Conservation (phyloP, 1,284 basidiomycete species). For the Tylopilus orsonianus region DNA sequence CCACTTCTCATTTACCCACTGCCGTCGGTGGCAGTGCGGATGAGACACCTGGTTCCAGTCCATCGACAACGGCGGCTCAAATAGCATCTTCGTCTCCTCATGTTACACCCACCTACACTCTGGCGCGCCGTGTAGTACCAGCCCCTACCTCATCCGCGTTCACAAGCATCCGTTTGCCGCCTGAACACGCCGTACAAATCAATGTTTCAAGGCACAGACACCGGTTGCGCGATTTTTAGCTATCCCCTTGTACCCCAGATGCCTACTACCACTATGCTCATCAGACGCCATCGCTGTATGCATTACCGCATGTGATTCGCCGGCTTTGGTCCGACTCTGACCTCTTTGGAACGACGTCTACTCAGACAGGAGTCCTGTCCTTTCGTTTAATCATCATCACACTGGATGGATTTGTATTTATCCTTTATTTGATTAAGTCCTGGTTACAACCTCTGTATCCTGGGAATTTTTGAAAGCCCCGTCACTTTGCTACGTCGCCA, state of each 20-base stretch:
- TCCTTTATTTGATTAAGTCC: slow-evolving; percentile 19
- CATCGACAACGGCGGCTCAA: slow-evolving; percentile 9
- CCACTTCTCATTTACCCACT: slow-evolving; percentile 49
- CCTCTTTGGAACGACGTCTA: slow-evolving; percentile 23
- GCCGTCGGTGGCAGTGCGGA: slow-evolving; percentile 68
- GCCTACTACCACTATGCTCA: slow-evolving; percentile 2
- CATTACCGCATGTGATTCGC: slow-evolving; percentile 5
- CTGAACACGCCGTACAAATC: slow-evolving; percentile 4
- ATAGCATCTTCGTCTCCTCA: slow-evolving; percentile 24
- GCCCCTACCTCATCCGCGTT: slow-evolving; percentile 16
- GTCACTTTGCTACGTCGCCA: slow-evolving; percentile 3
- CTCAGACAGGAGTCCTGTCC: slow-evolving; percentile 38
- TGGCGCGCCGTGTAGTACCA: slow-evolving; percentile 34
- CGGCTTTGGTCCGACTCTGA: background rate
- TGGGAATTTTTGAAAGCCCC: slow-evolving; percentile 4
- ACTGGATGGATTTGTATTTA: slow-evolving; percentile 29
- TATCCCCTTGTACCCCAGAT: background rate
- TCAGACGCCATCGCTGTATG: slow-evolving; percentile 8
- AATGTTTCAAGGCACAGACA: slow-evolving; percentile 10
- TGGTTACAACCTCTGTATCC: slow-evolving; percentile 14
- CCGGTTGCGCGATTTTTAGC: slow-evolving; percentile 12
- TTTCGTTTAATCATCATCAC: slow-evolving; percentile 38
- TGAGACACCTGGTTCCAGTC: slow-evolving; percentile 35
- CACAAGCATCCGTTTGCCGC: slow-evolving; percentile 3
- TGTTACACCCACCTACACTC: slow-evolving; percentile 48